These are phyloP conservation scores for Bothriochloa decipiens DNA, from an alignment of 176 grass and related monocot species.

Conservation along the genomic window DNA sequence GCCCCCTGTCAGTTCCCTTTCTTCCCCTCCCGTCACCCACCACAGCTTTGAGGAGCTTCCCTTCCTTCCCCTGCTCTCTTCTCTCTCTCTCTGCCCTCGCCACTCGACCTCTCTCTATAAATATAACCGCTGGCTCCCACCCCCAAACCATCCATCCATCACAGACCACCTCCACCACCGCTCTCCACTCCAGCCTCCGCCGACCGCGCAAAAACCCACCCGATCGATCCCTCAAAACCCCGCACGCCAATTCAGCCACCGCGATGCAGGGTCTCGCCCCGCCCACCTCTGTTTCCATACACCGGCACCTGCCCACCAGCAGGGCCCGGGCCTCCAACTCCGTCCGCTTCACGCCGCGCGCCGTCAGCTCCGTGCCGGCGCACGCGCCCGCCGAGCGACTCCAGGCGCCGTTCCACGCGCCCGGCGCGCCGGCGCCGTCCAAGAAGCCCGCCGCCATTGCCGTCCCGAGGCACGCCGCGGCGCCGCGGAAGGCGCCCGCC, in stretches of 20 bases:
- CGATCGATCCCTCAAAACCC: background rate
- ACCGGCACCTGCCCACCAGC: slow-evolving; percentile 9
- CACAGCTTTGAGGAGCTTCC: background rate
- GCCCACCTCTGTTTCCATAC: slow-evolving; percentile 43
- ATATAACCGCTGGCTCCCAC: slow-evolving; percentile 23
- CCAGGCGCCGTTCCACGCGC: background rate
- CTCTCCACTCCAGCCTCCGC: background rate
- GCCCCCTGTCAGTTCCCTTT: background rate
- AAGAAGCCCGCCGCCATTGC: slow-evolving; percentile 42
- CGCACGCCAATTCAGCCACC: background rate
- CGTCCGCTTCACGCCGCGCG: slow-evolving; percentile 34
- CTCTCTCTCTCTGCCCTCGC: background rate
- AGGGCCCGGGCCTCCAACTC: background rate
- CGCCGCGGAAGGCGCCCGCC: too few species aligned
- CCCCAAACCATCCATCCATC: background rate
- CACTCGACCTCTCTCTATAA: slow-evolving; percentile 43
- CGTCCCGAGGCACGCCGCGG: slow-evolving; percentile 1
- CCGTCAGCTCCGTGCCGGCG: slow-evolving; percentile 35
- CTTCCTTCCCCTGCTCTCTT: background rate
- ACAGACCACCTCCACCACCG: background rate
- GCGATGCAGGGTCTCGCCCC: slow-evolving; percentile 44
- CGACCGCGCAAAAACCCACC: background rate
- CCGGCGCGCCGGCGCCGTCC: background rate
- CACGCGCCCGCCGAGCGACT: background rate
- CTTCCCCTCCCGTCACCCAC: too few species aligned